Conservation (phyloP, 345 rosid genomes). For the Punica granatum region DNA sequence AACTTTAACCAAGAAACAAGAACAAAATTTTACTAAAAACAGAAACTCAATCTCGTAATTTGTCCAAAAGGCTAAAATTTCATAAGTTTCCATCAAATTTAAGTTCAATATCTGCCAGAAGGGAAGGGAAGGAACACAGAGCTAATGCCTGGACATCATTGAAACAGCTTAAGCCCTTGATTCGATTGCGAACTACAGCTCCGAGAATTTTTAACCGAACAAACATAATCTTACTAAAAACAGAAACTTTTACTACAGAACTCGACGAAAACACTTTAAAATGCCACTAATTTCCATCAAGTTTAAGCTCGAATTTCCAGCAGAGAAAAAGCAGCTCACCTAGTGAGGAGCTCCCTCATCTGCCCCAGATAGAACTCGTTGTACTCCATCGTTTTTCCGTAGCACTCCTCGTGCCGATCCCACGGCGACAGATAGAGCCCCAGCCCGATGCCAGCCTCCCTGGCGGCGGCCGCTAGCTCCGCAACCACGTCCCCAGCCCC, state of each 20-base stretch:
- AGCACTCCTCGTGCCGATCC: constrained; percentile 73
- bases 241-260: too few relatives aligned
- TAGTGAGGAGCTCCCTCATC: constrained; percentile 72
- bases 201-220: too few relatives aligned
- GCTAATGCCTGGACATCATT: too few relatives aligned
- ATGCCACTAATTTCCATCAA: background rate
- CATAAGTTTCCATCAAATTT: too few relatives aligned
- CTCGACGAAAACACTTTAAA: background rate
- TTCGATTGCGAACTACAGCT: too few relatives aligned
- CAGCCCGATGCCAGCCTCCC: constrained; percentile 43
- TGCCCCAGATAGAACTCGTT: constrained; percentile 85
- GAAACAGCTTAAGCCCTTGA: too few relatives aligned
- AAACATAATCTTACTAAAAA: too few relatives aligned
- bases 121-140: too few relatives aligned
- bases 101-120: too few relatives aligned
- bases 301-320: background rate
- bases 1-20: background rate
- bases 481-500: constrained; percentile 71
- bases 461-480: constrained; percentile 59
- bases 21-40: background rate
- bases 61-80: too few relatives aligned
- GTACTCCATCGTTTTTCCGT: constrained; percentile 75
- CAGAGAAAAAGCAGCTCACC: constrained; percentile 27
- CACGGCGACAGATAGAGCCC: constrained; percentile 88
- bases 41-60: too few relatives aligned